Conservation (phyloP, 495 filamentous ascomycete species). For the Penicillium angulare region DNA sequence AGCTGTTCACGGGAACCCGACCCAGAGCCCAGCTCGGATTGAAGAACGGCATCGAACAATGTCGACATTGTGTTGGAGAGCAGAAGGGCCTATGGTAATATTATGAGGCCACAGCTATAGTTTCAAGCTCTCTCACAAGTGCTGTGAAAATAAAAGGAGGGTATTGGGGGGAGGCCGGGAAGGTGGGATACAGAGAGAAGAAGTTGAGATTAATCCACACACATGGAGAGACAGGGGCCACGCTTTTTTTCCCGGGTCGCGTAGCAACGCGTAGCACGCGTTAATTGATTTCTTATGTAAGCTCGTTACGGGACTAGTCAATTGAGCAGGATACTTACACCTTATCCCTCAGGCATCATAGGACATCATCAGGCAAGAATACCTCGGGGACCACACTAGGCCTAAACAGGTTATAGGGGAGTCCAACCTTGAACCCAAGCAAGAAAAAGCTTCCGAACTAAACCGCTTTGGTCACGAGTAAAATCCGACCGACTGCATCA, state of each 20-base stretch:
- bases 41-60: conserved; percentile 50
- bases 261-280: conserved; percentile 40
- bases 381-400: not conserved
- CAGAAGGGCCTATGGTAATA: conserved; percentile 19
- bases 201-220: not conserved
- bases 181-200: not conserved
- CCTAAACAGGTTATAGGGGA: not conserved
- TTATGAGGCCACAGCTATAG: conserved; percentile 17
- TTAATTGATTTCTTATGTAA: conserved; percentile 38
- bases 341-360: too few relatives aligned
- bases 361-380: too few relatives aligned
- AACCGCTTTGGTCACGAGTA: not conserved
- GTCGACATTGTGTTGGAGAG: conserved; percentile 46
- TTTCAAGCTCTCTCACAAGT: conserved; percentile 16
- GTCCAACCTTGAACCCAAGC: not conserved
- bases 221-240: conserved; percentile 7
- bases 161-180: not conserved
- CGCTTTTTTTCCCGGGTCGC: conserved; percentile 35
- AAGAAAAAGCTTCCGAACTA: too few relatives aligned
- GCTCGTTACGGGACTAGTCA: not conserved
- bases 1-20: conserved; percentile 34
- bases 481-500: not conserved
- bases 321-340: not conserved
- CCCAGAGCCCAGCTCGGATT: conserved; percentile 48
- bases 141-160: not conserved